Percentiles rank a stretch among this genome's conserved stretches.
phyloP scores from a whole-genome alignment of 2,329 filamentous ascomycete species.

The Venturia asperata region DNA sequence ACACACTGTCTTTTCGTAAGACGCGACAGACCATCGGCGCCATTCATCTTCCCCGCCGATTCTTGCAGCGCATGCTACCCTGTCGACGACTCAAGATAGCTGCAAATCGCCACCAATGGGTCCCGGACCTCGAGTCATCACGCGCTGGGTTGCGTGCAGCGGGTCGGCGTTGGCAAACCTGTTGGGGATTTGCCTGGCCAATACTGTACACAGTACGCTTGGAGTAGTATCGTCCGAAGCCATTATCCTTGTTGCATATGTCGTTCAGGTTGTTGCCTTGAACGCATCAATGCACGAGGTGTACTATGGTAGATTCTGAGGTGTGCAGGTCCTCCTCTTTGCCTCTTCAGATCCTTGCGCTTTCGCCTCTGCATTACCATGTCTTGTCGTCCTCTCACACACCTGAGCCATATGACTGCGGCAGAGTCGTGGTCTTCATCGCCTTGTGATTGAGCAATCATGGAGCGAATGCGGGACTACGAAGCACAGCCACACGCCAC shows the following conservation, averaged over 20 bases:
- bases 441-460: not conserved
- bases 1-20: not conserved
- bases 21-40: not conserved
- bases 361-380: too few relatives aligned
- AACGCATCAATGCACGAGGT: not conserved
- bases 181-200: not conserved
- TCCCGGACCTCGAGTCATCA: not conserved
- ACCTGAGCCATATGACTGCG: not conserved
- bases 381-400: not conserved
- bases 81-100: not conserved
- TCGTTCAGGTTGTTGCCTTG: not conserved
- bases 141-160: not conserved
- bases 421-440: not conserved
- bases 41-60: not conserved
- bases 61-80: not conserved
- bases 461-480: not conserved
- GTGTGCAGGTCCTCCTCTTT: too few relatives aligned
- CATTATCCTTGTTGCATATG: not conserved
- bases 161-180: not conserved
- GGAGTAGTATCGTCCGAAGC: not conserved
- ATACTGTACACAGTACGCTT: too few relatives aligned
- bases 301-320: too few relatives aligned
- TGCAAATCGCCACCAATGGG: constrained; percentile 11
- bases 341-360: too few relatives aligned
- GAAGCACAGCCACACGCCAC: not conserved